Percentiles rank a stretch among this genome's conserved stretches.
Conservation (phyloP, 768 basidiomycete species). For the Psilocybe azurescens region DNA sequence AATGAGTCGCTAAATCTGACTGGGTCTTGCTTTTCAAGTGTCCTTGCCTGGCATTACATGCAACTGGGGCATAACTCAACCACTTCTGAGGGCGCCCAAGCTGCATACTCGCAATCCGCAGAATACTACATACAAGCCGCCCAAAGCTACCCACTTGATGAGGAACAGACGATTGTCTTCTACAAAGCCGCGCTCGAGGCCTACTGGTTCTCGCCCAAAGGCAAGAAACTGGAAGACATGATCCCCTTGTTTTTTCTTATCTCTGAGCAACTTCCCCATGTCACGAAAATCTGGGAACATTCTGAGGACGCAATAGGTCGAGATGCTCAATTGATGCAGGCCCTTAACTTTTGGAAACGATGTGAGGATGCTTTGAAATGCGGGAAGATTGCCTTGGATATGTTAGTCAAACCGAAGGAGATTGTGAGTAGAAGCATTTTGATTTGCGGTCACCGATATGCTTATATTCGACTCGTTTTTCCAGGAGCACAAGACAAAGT, state of each 20-base stretch:
- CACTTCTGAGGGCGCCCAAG: conserved; percentile 8
- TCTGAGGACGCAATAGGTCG: not conserved
- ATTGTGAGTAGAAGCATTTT: conserved; percentile 1
- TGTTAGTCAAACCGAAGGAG: conserved; percentile 8
- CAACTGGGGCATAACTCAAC: conserved; percentile 6
- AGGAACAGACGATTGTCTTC: not conserved
- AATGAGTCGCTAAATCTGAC: not conserved
- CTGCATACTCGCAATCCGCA: conserved; percentile 3
- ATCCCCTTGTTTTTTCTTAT: not conserved
- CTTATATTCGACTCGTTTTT: not conserved
- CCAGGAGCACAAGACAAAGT: not conserved
- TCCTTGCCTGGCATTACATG: conserved; percentile 13
- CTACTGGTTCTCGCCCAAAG: conserved; percentile 10
- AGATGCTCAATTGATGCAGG: not conserved
- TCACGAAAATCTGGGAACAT: conserved; percentile 9
- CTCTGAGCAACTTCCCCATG: not conserved
- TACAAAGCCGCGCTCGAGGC: conserved; percentile 6
- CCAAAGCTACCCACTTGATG: conserved; percentile 2
- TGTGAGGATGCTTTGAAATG: conserved; percentile 1
- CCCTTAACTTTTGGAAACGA: not conserved
- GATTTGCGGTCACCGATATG: not conserved
- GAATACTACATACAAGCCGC: conserved; percentile 7
- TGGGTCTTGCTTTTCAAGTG: not conserved
- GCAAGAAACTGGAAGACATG: not conserved
- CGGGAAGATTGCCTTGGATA: conserved; percentile 5